Conservation (phyloP, 768 basidiomycete species). For the Phylloporus sp. region DNA sequence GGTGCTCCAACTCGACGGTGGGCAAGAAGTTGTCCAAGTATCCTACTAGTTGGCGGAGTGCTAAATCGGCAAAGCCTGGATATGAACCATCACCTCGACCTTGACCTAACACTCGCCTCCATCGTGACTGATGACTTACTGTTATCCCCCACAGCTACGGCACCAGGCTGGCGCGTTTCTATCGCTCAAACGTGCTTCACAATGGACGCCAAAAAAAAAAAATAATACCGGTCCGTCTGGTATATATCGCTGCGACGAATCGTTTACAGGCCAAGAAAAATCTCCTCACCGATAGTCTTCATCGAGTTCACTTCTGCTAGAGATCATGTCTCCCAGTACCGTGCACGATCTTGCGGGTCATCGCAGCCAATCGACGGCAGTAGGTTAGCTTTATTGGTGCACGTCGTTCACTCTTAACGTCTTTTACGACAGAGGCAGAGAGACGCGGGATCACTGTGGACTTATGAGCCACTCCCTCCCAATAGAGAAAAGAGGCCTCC, state of each 20-base stretch:
- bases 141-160: slow-evolving; percentile 29
- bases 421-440: slow-evolving; percentile 18
- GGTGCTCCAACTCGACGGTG: slow-evolving; percentile 14
- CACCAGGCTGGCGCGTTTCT: slow-evolving; percentile 33
- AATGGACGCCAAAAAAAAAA: slow-evolving; percentile 18
- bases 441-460: slow-evolving; percentile 18
- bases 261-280: slow-evolving; percentile 10
- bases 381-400: slow-evolving; percentile 15
- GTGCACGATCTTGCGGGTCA: slow-evolving; percentile 13
- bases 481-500: slow-evolving; percentile 23
- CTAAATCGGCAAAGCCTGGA: slow-evolving; percentile 29
- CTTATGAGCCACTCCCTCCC: slow-evolving; percentile 21
- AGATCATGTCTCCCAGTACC: slow-evolving; percentile 9
- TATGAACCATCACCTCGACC: slow-evolving; percentile 30
- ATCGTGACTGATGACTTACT: slow-evolving; percentile 22
- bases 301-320: slow-evolving; percentile 2
- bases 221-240: slow-evolving; percentile 19
- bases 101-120: slow-evolving; percentile 27
- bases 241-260: slow-evolving; percentile 26
- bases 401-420: slow-evolving; percentile 12
- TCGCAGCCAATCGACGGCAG: slow-evolving; percentile 19
- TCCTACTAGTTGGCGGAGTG: slow-evolving; percentile 26
- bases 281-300: slow-evolving; percentile 13
- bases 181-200: slow-evolving; percentile 25
- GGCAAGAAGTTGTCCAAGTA: slow-evolving; percentile 4